Evolutionary conservation across 1,284 basidiomycete genomes (phyloP), one percentile per base, ranked within the genome.

Genomic region (Cryptococcus hybrid): DNA sequence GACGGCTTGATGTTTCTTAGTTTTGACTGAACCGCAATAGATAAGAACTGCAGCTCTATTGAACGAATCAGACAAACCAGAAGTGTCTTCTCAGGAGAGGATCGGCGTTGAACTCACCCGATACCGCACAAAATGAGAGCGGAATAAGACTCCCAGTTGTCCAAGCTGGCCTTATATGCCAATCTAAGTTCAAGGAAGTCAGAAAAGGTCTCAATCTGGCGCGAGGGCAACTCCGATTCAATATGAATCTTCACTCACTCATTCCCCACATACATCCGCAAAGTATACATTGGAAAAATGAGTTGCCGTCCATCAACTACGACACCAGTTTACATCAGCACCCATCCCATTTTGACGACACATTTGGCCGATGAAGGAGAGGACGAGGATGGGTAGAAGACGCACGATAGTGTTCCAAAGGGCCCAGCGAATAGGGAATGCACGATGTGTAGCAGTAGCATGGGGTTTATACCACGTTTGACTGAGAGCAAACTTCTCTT

Each of bases 401-500:
- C 70, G 50, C 51, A 74, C 71, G 11, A 75, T 66, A 2, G 74
- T 76, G 54, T 77, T 78, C 70, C 71, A 75, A 15, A 79, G 54
- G 30, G 65, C 82, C 70, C 75, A 86, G 84, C 82, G 83, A 70
- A 90, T 88, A 5, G 88, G 87, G 73, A 92, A 92, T 5, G 90
- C 89, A 51, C 86, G 80, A 73, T 93, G 90, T 0, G 91, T 92
- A 55, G 87, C 86, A 4, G 89, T 92, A 44, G 88, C 90, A 74
- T 92, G 89, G 5, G 90, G 85, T 44, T 88, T 81, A 75, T 94
- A 94, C 89, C 90, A 94, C 0, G 89, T 91, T 77, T 78, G 78
- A 50, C 64, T 68, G 37, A 66, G 65, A 3, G 71, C 67, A 62
- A 79, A 79, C 61, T 72, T 72, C 15, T 70, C 64, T 62, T 79